These are phyloP conservation scores for Spencermartinsiella ligniputridi DNA, from an alignment of 1,139 yeast species.

Conservation along the genomic window DNA sequence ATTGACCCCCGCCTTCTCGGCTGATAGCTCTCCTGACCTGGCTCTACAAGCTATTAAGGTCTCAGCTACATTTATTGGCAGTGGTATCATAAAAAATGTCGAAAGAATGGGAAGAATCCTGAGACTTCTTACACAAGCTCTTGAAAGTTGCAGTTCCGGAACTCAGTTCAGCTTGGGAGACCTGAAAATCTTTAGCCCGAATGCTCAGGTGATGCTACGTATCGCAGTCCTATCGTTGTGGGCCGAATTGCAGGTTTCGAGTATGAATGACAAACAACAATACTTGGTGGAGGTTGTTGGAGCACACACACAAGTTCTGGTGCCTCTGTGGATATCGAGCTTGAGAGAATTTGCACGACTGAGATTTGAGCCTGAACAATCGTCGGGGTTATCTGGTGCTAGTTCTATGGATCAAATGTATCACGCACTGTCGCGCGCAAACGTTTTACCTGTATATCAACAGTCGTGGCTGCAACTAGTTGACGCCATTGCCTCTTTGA, in stretches of 20 bases:
- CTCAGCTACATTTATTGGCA: conserved; percentile 69
- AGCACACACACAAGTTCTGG: conserved; percentile 56
- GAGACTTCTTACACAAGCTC: conserved; percentile 59
- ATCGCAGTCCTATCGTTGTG: conserved; percentile 78
- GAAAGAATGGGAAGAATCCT: conserved; percentile 56
- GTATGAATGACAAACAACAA: conserved; percentile 33
- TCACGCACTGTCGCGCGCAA: conserved; percentile 28
- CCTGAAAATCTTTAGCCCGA: conserved; percentile 33
- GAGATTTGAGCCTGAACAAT: conserved; percentile 54
- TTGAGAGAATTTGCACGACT: conserved; percentile 69
- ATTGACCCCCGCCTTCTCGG: conserved; percentile 78
- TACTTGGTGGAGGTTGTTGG: conserved; percentile 45
- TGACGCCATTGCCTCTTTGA: conserved; percentile 66
- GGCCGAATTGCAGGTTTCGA: conserved; percentile 69
- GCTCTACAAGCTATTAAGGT: conserved; percentile 77
- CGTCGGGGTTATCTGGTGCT: conserved; percentile 24
- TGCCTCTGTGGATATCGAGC: conserved; percentile 75
- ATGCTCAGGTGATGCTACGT: conserved; percentile 55
- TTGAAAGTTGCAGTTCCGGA: conserved; percentile 49
- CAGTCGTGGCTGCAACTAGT: conserved; percentile 76
- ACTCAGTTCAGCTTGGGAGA: conserved; percentile 44
- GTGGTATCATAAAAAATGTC: conserved; percentile 47
- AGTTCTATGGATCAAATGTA: conserved; percentile 35
- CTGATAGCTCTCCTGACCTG: conserved; percentile 66
- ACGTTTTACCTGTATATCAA: conserved; percentile 48